A percentile compares a stretch with the other conserved stretches of the same genome.
phyloP scores from a whole-genome alignment of 176 grass and related monocot species.

The Cocos nucifera region DNA sequence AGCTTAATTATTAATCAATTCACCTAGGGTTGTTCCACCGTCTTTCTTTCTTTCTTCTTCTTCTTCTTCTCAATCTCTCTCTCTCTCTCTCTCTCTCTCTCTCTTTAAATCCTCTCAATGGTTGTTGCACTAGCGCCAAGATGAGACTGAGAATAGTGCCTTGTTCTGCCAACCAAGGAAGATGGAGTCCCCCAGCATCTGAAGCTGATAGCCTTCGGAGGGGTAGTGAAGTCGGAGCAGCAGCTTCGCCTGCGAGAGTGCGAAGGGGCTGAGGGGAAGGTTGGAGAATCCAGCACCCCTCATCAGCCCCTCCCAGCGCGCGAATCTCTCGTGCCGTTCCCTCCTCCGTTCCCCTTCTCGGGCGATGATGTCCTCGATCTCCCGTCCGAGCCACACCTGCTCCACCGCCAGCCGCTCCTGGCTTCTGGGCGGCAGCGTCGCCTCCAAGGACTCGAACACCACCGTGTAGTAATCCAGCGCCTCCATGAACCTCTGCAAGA shows the following conservation, averaged over 20 bases:
- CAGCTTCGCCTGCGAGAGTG: conserved; percentile 75
- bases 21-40: too few species aligned
- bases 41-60: too few species aligned
- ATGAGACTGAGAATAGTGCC: conserved; percentile 85
- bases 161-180: conserved; percentile 86
- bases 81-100: too few species aligned
- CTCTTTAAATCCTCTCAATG: too few species aligned
- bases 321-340: conserved; percentile 45
- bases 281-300: conserved; percentile 38
- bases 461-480: conserved; percentile 73
- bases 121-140: conserved; percentile 53
- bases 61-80: too few species aligned
- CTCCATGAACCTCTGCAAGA: conserved; percentile 29
- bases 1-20: too few species aligned
- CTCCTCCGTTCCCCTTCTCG: conserved; percentile 14
- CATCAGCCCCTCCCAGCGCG: conserved; percentile 53
- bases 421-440: conserved; percentile 77
- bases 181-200: conserved; percentile 63
- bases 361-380: conserved; percentile 63
- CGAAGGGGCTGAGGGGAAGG: conserved; percentile 61
- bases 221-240: conserved; percentile 97
- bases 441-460: conserved; percentile 88
- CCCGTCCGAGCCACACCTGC: conserved; percentile 57
- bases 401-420: conserved; percentile 69
- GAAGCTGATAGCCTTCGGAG: conserved; percentile 80